A percentile compares a stretch with the other conserved stretches of the same genome.
These are phyloP conservation scores for Gossypium trilobum DNA, from an alignment of 441 rosid genomes.

Conservation along the genomic window DNA sequence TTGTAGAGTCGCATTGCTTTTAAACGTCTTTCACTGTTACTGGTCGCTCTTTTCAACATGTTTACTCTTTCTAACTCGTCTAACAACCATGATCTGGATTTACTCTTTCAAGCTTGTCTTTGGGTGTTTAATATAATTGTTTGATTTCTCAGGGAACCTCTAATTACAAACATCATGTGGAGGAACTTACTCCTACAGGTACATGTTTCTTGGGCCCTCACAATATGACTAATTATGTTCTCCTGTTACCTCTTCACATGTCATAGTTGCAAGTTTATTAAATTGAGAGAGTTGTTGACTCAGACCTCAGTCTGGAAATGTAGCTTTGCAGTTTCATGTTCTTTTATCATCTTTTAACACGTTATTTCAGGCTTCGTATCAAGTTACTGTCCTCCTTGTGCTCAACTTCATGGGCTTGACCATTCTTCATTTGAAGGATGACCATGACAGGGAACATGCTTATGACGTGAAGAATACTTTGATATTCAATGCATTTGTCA, in stretches of 20 bases:
- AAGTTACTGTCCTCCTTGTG: slow-evolving; percentile 67
- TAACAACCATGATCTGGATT: not conserved
- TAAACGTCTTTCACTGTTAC: not conserved
- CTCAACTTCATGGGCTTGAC: slow-evolving; percentile 60
- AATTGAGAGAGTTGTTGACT: not conserved
- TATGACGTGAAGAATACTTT: slow-evolving; percentile 65
- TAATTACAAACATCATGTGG: slow-evolving; percentile 96
- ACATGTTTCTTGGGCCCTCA: slow-evolving; percentile 13
- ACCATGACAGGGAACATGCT: slow-evolving; percentile 35
- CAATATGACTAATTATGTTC: slow-evolving; percentile 5
- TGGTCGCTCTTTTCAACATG: not conserved
- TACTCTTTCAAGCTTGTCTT: not conserved
- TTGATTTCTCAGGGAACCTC: slow-evolving; percentile 66
- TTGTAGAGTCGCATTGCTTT: not conserved
- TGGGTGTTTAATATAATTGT: not conserved
- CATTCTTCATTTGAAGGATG: slow-evolving; percentile 43
- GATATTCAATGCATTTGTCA: slow-evolving; percentile 85
- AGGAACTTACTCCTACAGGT: slow-evolving; percentile 85
- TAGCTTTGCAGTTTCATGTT: not conserved
- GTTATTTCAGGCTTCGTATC: slow-evolving; percentile 59
- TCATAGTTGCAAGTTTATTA: not conserved
- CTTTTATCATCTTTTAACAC: slow-evolving; percentile 14
- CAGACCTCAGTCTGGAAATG: not conserved
- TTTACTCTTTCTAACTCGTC: not conserved
- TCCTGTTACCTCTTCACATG: not conserved